Percentiles rank a stretch among this genome's conserved stretches.
Evolutionary conservation across 768 basidiomycete species (phyloP).

Genomic region (Podaxis sp.): DNA sequence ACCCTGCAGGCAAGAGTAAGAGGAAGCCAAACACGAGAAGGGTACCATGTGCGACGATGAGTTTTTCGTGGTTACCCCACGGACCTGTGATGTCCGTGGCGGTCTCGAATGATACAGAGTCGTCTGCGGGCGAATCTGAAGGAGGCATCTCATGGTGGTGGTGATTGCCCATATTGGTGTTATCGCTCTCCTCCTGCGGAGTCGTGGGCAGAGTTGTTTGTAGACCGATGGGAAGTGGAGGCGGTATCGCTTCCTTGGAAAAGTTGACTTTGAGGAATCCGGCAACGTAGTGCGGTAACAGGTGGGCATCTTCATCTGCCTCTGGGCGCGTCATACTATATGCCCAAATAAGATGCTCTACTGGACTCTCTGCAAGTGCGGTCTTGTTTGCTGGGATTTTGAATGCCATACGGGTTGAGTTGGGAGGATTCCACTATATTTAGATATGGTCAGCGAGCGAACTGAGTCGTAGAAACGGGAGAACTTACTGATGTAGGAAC

Average conservation of each 20-base stretch:
- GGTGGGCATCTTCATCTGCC: constrained; percentile 10
- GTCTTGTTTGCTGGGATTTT: constrained; percentile 36
- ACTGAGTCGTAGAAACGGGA: not conserved
- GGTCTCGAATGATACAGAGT: not conserved
- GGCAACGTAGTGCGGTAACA: constrained; percentile 19
- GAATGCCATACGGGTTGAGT: constrained; percentile 37
- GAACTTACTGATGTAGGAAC: constrained; percentile 28
- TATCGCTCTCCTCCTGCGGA: not conserved
- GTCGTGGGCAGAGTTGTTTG: constrained; percentile 12
- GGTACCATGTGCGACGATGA: constrained; percentile 50
- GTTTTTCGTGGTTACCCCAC: constrained; percentile 26
- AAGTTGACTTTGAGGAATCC: constrained; percentile 33
- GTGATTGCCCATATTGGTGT: constrained; percentile 8
- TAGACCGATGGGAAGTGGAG: not conserved
- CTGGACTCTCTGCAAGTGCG: constrained; percentile 20
- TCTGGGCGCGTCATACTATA: constrained; percentile 28
- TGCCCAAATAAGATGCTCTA: constrained; percentile 37
- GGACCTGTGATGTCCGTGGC: not conserved
- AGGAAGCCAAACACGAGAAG: constrained; percentile 52
- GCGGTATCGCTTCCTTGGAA: constrained; percentile 22
- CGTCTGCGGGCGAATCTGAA: not conserved
- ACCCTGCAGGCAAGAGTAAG: constrained; percentile 49
- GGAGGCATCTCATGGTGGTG: not conserved
- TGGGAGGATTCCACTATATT: constrained; percentile 25
- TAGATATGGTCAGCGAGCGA: not conserved